Evolutionary conservation across 768 basidiomycete genomes (phyloP).

Genomic region (Floccularia luteovirens): DNA sequence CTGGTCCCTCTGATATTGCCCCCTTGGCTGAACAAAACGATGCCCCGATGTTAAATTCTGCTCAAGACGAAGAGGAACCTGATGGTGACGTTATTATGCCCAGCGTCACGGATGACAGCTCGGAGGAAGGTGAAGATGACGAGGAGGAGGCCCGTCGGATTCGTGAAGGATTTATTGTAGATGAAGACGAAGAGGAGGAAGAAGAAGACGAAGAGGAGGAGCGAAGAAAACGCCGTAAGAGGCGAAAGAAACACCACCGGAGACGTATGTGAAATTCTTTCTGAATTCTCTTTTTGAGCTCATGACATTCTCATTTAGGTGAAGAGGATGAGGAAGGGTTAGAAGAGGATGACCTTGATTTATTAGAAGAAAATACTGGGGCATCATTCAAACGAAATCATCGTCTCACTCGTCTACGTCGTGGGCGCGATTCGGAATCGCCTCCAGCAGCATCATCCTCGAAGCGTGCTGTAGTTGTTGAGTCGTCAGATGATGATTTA

Average conservation of each 20-base stretch:
- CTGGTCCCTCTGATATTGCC: conserved; percentile 26
- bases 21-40: conserved; percentile 40
- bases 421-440: conserved; percentile 67
- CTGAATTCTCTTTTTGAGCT: not conserved
- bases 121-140: conserved; percentile 87
- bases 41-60: conserved; percentile 45
- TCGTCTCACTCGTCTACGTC: conserved; percentile 61
- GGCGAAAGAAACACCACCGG: conserved; percentile 61
- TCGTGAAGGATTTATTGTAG: conserved; percentile 88
- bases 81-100: conserved; percentile 50
- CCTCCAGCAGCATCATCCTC: conserved; percentile 57
- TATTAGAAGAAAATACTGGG: conserved; percentile 88
- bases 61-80: conserved; percentile 47
- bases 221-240: conserved; percentile 52
- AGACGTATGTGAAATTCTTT: conserved; percentile 26
- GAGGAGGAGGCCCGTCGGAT: conserved; percentile 79
- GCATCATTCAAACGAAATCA: conserved; percentile 62
- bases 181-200: conserved; percentile 83
- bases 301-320: conserved; percentile 11
- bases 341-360: conserved; percentile 91
- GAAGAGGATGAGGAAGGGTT: conserved; percentile 59
- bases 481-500: conserved; percentile 76
- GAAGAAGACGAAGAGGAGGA: conserved; percentile 59
- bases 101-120: conserved; percentile 69
- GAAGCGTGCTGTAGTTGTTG: conserved; percentile 49